Percentiles rank a stretch among this genome's conserved stretches.
phyloP scores from a whole-genome alignment of 169 alveolate species.

The Babesia caballi region DNA sequence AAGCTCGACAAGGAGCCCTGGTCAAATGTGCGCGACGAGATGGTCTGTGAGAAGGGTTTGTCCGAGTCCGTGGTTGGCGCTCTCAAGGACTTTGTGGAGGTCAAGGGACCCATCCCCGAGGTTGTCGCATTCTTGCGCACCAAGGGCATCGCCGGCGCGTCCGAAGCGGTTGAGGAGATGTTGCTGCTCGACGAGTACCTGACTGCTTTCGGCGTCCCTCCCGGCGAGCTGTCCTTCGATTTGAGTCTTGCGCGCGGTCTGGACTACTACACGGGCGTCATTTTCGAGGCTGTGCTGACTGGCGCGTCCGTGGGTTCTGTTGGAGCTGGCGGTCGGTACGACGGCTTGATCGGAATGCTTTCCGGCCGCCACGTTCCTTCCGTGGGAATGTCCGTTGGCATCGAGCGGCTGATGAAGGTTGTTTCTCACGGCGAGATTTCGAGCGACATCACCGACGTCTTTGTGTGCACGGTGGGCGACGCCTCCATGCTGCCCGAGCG shows the following conservation, averaged over 20 bases:
- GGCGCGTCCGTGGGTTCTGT: constrained; percentile 88
- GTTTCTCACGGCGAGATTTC: constrained; percentile 3
- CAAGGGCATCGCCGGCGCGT: constrained; percentile 42
- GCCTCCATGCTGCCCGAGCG: constrained; percentile 68
- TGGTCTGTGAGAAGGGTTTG: constrained; percentile 87
- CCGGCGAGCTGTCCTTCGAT: constrained; percentile 78
- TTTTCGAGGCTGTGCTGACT: constrained; percentile 90
- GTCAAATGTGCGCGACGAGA: constrained; percentile 88
- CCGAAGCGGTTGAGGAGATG: constrained; percentile 67
- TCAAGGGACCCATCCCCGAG: constrained; percentile 80
- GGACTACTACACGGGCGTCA: constrained; percentile 96
- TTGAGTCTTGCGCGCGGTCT: constrained; percentile 94
- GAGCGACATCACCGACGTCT: constrained; percentile 59
- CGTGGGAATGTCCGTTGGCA: constrained; percentile 94
- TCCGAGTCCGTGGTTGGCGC: constrained; percentile 78
- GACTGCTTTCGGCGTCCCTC: constrained; percentile 34
- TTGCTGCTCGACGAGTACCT: constrained; percentile 63
- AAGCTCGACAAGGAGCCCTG: constrained; percentile 94
- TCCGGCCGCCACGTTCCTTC: constrained; percentile 89
- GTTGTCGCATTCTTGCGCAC: constrained; percentile 73
- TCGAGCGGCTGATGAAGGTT: constrained; percentile 89
- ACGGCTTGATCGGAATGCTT: constrained; percentile 89
- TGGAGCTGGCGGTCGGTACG: constrained; percentile 98
- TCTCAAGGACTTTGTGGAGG: constrained; percentile 79
- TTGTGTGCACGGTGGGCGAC: constrained; percentile 72